Conservation (phyloP, 2,329 filamentous ascomycete genomes). For the Pseudocercospora pini-densiflorae region DNA sequence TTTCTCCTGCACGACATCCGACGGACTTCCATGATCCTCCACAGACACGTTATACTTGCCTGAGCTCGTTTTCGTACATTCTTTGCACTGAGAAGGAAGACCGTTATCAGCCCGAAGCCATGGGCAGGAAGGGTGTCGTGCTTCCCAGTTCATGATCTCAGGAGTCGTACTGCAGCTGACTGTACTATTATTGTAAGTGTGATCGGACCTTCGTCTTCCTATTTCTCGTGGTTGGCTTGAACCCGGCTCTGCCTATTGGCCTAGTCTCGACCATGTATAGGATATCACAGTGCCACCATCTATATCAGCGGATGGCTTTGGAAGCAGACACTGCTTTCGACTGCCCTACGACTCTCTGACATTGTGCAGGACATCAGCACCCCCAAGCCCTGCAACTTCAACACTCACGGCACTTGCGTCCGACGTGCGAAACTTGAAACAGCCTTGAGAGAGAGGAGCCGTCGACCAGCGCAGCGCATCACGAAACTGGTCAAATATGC, state of each 20-base stretch:
- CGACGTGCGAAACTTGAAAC: neutral
- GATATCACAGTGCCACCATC: too few relatives aligned
- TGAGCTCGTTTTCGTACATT: too few relatives aligned
- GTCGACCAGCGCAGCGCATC: neutral
- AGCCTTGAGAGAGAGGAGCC: neutral
- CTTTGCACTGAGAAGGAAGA: neutral
- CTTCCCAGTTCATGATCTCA: neutral
- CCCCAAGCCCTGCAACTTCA: neutral
- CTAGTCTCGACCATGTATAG: neutral
- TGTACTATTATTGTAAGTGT: neutral
- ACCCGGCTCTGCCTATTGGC: neutral
- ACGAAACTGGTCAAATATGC: slow-evolving; percentile 30
- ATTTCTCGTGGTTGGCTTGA: neutral
- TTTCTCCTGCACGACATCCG: neutral
- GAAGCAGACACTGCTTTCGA: neutral
- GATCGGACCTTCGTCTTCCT: neutral
- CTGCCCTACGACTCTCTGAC: too few relatives aligned
- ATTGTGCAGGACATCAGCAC: neutral
- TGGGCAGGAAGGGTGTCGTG: neutral
- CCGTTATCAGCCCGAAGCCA: neutral
- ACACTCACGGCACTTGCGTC: neutral
- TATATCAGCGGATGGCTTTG: too few relatives aligned
- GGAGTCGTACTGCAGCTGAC: neutral
- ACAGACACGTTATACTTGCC: too few relatives aligned
- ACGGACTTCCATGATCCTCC: neutral